Percentiles rank a stretch among this genome's conserved stretches.
Conservation (phyloP, 2,329 filamentous ascomycete genomes). For the Xylariaceae sp. region DNA sequence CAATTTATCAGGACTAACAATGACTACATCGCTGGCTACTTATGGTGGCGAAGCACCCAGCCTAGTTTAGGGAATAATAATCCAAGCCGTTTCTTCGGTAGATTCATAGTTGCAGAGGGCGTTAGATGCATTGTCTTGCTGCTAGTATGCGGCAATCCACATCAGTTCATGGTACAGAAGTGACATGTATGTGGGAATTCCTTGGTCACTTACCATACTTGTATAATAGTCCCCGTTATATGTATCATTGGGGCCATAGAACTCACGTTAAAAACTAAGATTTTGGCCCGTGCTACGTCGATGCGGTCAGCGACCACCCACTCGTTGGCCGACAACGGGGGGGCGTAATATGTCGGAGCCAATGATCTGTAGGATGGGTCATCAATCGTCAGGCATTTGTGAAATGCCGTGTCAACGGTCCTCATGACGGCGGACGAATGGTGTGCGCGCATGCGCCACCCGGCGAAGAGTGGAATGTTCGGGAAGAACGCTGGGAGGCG, state of each 20-base stretch:
- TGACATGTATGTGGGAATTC: too few species aligned
- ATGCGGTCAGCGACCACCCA: slow-evolving; percentile 21
- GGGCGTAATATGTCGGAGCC: too few species aligned
- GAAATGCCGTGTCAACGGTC: slow-evolving; percentile 5
- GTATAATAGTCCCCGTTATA: slow-evolving; percentile 17
- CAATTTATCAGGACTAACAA: not conserved
- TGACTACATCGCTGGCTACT: not conserved
- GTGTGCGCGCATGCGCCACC: slow-evolving; percentile 18
- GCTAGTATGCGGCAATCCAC: too few species aligned
- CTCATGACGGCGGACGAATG: slow-evolving; percentile 17
- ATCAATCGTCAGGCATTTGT: slow-evolving; percentile 2
- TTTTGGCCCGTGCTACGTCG: slow-evolving; percentile 18
- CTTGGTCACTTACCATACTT: slow-evolving; percentile 9
- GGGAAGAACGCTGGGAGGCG: slow-evolving; percentile 23
- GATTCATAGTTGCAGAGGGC: not conserved
- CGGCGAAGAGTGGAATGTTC: slow-evolving; percentile 16
- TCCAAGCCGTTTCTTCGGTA: not conserved
- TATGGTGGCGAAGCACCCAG: not conserved
- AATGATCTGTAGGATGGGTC: slow-evolving; percentile 5
- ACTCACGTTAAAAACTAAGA: slow-evolving; percentile 22
- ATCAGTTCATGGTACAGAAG: too few species aligned
- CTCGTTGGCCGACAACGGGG: too few species aligned
- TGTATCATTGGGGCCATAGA: slow-evolving; percentile 9
- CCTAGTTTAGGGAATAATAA: not conserved
- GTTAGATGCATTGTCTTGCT: not conserved